phyloP scores from a whole-genome alignment of 352 stramenopile species.

The Pythium monospermum region DNA sequence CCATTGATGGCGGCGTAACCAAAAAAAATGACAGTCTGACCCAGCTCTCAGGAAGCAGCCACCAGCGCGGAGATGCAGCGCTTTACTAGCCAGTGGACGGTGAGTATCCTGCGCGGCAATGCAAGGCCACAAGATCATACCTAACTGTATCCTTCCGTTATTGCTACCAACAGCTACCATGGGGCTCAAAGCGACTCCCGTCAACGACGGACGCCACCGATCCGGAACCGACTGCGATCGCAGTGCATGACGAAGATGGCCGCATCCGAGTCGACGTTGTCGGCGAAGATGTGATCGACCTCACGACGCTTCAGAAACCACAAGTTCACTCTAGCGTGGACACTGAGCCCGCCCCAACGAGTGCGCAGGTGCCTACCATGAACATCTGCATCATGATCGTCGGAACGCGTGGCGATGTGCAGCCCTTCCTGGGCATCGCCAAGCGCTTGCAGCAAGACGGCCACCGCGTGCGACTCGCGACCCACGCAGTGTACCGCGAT shows the following conservation, averaged over 20 bases:
- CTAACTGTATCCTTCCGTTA: no score
- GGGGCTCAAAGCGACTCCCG: no score
- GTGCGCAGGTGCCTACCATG: constrained; percentile 44
- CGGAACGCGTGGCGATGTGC: constrained; percentile 83
- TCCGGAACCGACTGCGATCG: constrained; percentile 28
- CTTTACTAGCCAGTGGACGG: no score
- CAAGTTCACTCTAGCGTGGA: constrained; percentile 13
- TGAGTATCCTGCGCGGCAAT: no score
- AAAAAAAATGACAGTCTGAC: no score
- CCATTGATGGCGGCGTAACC: no score
- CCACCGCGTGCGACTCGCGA: constrained; percentile 89
- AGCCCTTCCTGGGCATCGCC: constrained; percentile 84
- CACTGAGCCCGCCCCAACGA: no score
- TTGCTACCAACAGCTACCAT: no score
- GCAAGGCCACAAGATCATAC: no score
- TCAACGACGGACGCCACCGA: no score
- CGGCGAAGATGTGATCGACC: constrained; percentile 37
- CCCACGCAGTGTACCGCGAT: constrained; percentile 84
- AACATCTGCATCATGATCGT: constrained; percentile 89
- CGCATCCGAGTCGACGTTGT: constrained; percentile 51
- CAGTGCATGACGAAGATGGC: constrained; percentile 37
- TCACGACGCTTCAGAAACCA: constrained; percentile 29
- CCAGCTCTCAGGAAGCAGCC: no score
- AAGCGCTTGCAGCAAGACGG: constrained; percentile 77
- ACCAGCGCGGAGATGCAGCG: no score